These are phyloP conservation scores for Solanum corneliomulleri DNA, from an alignment of 257 asterid species.

Conservation along the genomic window DNA sequence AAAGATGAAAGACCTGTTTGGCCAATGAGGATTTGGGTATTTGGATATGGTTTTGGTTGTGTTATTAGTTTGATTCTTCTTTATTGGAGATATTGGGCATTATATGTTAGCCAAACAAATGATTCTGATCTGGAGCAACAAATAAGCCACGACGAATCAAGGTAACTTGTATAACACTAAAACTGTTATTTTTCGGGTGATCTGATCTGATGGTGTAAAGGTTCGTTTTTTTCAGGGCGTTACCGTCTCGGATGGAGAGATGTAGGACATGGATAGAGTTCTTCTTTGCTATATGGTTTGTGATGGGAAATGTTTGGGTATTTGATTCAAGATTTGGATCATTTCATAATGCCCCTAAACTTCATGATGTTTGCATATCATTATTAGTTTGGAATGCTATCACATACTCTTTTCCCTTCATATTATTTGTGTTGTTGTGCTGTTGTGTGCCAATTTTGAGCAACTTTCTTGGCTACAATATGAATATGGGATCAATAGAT, in stretches of 20 bases:
- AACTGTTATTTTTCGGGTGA: background rate
- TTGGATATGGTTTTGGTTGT: slow-evolving; percentile 73
- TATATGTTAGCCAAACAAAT: slow-evolving; percentile 15
- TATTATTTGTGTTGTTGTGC: slow-evolving; percentile 67
- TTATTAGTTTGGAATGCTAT: slow-evolving; percentile 81
- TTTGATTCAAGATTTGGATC: slow-evolving; percentile 78
- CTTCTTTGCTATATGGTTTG: slow-evolving; percentile 91
- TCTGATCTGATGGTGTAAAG: background rate
- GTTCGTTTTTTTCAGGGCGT: slow-evolving; percentile 11
- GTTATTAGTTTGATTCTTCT: slow-evolving; percentile 42
- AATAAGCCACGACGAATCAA: slow-evolving; percentile 39
- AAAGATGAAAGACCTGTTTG: slow-evolving; percentile 68
- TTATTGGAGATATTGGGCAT: slow-evolving; percentile 35
- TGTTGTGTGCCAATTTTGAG: slow-evolving; percentile 79
- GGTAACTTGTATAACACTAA: slow-evolving; percentile 22
- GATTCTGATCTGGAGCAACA: slow-evolving; percentile 58
- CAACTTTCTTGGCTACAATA: slow-evolving; percentile 70
- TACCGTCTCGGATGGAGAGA: slow-evolving; percentile 46
- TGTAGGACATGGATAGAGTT: slow-evolving; percentile 57
- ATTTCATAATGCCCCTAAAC: slow-evolving; percentile 56
- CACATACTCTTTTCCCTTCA: slow-evolving; percentile 85
- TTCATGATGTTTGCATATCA: slow-evolving; percentile 71
- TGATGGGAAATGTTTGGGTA: slow-evolving; percentile 92
- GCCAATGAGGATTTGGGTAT: slow-evolving; percentile 90
- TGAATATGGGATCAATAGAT: slow-evolving; percentile 60